Evolutionary conservation across 2,329 filamentous ascomycete genomes (phyloP).

Genomic region (Thielaviopsis populi): DNA sequence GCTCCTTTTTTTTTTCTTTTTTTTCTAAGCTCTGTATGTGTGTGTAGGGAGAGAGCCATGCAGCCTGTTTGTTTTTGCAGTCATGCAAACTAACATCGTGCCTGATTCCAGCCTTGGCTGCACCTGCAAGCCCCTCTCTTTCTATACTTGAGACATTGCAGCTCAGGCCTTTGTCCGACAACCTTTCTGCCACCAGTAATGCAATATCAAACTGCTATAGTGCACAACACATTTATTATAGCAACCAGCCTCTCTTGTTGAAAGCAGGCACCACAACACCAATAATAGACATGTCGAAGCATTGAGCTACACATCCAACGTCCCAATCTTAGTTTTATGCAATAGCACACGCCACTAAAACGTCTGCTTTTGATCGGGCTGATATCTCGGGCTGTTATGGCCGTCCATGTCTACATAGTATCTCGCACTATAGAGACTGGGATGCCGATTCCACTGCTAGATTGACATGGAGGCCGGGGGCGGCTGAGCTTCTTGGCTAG

Average conservation of each 20-base stretch:
- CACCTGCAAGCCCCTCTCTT: background rate
- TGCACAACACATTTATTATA: background rate
- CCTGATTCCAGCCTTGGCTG: background rate
- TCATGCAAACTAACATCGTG: background rate
- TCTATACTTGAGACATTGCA: too few relatives aligned
- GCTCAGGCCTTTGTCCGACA: background rate
- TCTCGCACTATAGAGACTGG: background rate
- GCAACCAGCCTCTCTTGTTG: background rate
- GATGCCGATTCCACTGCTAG: background rate
- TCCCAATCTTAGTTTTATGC: slow-evolving; percentile 1
- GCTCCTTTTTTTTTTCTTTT: background rate
- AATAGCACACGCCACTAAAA: background rate
- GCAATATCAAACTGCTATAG: background rate
- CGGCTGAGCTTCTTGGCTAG: background rate
- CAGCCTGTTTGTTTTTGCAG: background rate
- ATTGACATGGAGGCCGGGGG: background rate
- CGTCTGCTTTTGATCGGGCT: background rate
- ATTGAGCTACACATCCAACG: background rate
- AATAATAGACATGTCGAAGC: background rate
- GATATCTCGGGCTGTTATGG: background rate
- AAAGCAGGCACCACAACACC: background rate
- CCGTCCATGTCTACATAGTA: background rate
- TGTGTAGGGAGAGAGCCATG: background rate
- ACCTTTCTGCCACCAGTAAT: background rate
- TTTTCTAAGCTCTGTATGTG: background rate